A percentile compares a stretch with the other conserved stretches of the same genome.
These are phyloP conservation scores for Fusarium gaditjirri DNA, from an alignment of 2,329 filamentous ascomycete species.

Conservation along the genomic window DNA sequence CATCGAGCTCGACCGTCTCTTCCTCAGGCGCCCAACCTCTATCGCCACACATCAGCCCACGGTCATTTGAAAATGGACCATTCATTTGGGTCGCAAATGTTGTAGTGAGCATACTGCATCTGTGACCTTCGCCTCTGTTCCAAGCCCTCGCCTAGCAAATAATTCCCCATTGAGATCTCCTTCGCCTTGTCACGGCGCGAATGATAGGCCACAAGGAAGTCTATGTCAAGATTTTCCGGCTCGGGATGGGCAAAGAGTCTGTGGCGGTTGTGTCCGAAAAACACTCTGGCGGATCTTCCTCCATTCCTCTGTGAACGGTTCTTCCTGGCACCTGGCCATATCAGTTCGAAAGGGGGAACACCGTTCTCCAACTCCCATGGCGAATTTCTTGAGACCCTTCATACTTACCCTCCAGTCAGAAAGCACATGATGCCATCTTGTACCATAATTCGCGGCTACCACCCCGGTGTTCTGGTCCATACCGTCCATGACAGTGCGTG, in stretches of 20 bases:
- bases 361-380: neutral
- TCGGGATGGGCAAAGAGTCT: no score
- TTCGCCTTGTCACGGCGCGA: no score
- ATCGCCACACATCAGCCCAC: neutral
- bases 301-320: no score
- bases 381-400: neutral
- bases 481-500: neutral
- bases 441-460: neutral
- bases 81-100: rapidly evolving
- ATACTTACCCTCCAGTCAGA: neutral
- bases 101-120: rapidly evolving
- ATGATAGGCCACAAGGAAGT: no score
- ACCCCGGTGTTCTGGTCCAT: neutral
- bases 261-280: no score
- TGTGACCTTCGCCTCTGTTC: rapidly evolving
- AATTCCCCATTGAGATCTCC: neutral
- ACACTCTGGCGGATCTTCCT: no score
- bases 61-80: no score
- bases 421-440: neutral
- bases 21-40: neutral
- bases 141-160: neutral
- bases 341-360: no score
- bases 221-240: no score
- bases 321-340: no score
- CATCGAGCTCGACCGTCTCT: rapidly evolving